Evolutionary conservation across 2,329 filamentous ascomycete genomes (phyloP).

Genomic region (Aquanectria penicillioides): DNA sequence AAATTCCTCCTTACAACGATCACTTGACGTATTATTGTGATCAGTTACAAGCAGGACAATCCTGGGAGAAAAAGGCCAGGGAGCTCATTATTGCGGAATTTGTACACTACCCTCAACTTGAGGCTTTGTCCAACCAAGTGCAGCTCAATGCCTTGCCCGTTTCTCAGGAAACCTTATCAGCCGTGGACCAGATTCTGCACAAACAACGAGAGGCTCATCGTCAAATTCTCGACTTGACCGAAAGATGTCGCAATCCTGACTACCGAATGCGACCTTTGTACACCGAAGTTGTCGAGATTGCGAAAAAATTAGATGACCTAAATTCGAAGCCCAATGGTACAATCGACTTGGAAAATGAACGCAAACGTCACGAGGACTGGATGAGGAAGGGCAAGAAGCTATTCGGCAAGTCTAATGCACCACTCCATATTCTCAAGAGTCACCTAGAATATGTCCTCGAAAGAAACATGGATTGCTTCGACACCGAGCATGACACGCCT

Average conservation of each 20-base stretch:
- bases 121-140: constrained; percentile 88
- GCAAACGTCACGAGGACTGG: constrained; percentile 97
- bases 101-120: constrained; percentile 93
- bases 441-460: constrained; percentile 95
- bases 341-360: constrained; percentile 91
- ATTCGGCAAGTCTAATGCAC: constrained; percentile 97
- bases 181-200: constrained; percentile 90
- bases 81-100: constrained; percentile 92
- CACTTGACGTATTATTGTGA: constrained; percentile 81
- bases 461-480: constrained; percentile 91
- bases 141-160: constrained; percentile 77
- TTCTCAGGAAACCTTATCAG: constrained; percentile 79
- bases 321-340: constrained; percentile 94
- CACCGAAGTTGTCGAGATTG: constrained; percentile 87
- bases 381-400: constrained; percentile 98
- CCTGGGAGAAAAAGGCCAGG: constrained; percentile 93
- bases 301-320: constrained; percentile 85
- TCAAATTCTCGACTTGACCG: constrained; percentile 83
- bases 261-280: constrained; percentile 86
- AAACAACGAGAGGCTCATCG: constrained; percentile 96
- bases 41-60: constrained; percentile 78
- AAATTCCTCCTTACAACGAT: constrained; percentile 82
- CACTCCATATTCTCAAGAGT: constrained; percentile 91
- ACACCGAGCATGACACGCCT: constrained; percentile 84
- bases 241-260: constrained; percentile 79